Base-by-base conservation (phyloP, 2,329 filamentous ascomycete species). In the Epichloe glyceriae region DNA sequence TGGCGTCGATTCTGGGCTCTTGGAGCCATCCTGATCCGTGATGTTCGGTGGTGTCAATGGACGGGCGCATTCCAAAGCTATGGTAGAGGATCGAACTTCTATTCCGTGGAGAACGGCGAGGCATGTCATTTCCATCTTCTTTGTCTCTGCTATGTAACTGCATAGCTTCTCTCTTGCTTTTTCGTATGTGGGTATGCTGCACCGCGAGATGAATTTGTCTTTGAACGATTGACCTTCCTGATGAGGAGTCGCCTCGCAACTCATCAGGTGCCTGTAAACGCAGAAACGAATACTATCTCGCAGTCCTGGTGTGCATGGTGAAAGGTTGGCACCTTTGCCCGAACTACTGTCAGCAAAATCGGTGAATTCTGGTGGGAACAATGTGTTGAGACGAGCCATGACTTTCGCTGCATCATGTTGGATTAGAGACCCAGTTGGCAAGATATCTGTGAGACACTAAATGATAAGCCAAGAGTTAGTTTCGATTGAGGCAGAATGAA, bases 331-430 rank as follows among this genome's bases (percentile, higher is more conserved):
- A 33, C 62, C 60, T 3, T 62, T 54, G 34, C 17, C 37, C 6
- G n/a, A 22, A 10, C 2, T 52, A 49, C 15, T 56, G 47, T 35
- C 55, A 51, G 17, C 61, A 52, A 11, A 61, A 37, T 30, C 52
- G 8, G 57, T 48, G 10, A 55, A 50, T 10, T 49, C 45, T 1
- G 65, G 51, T 1, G 67, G 64, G 35, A 69, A 65, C 19, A 70
- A 54, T 5, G 67, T 60, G 46, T 70, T 69, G 22, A 69, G 54
- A 6, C 59, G 57, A 20, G 64, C 66, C 65, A 69, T 63, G 35
- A 66, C 57, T 14, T 56, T 53, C 5, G 56, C 50, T 3, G 46
- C 40, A 14, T 58, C 51, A 26, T 57, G 55, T 47, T 48, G 50
- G 17, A 38, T 15, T 2, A 53, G 38, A 19, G 41, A 34, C 19